Evolutionary conservation across 1,284 basidiomycete genomes (phyloP), one percentile per base, ranked within the genome.

Genomic region (Hemileia vastatrix): DNA sequence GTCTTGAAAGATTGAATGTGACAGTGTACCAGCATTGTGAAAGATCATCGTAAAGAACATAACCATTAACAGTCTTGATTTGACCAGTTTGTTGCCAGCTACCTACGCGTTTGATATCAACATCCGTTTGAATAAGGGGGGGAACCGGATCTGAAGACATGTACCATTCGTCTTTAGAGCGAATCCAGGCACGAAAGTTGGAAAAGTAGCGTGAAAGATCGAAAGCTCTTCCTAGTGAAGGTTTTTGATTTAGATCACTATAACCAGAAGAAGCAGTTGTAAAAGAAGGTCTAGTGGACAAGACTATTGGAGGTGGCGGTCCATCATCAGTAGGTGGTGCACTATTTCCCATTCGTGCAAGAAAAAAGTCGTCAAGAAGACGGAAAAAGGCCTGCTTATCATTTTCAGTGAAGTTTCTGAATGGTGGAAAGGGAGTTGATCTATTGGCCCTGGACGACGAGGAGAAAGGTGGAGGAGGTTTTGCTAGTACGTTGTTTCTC

Each of bases 1-100:
- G 27, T 13, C 32, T 13, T 2, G 36, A 15, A 2, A 53, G 36
- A 36, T 54, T 27, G 65, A 76, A 81, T 32, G 74, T 65, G 54
- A 82, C 77, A 33, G 72, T 73, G 66, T 77, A 79, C 79, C 80
- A 83, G 72, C 79, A 79, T 27, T 80, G 70, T 69, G 79, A 81
- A 54, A 82, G 77, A 64, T 83, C 81, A 3, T 77, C 72, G 73
- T 81, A 82, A 43, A 81, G 66, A 4, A 78, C 71, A 18, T 78
- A 79, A 52, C 76, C 72, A 44, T 68, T 68, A 32, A 77, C 58
- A 0, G 76, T 77, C 59, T 78, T 78, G 31, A 66, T 72, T 8
- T 67, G 65, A 1, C 78, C 78, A 3, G 52, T 62, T 24, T 62
- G 59, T 13, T 23, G 19, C 59, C 59, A 62, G 13, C 23, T 33